A percentile compares a stretch with the other conserved stretches of the same genome.
Evolutionary conservation across 306 rosid species (phyloP).

Genomic region (Begonia fuchsioides): DNA sequence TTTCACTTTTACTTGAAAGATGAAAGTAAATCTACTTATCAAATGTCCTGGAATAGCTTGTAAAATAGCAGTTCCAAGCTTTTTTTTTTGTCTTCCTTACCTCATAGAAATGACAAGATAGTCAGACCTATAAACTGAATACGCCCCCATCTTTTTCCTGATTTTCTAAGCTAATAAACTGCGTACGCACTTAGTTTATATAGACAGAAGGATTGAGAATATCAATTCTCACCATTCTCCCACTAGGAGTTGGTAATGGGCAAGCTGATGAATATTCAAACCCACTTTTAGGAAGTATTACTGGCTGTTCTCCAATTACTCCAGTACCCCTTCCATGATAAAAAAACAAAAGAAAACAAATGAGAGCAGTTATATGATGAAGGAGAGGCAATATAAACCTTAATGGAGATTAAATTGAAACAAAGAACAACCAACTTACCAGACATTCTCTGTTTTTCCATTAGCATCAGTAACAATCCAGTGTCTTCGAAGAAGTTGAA

Average conservation of each 20-base stretch:
- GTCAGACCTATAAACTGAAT: too few relatives aligned
- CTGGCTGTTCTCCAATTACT: conserved; percentile 94
- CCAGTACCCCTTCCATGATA: conserved; percentile 66
- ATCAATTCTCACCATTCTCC: conserved; percentile 71
- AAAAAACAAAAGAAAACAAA: conserved; percentile 1
- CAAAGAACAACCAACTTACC: conserved; percentile 34
- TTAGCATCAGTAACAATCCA: conserved; percentile 92
- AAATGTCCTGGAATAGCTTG: too few relatives aligned
- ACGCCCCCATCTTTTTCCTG: too few relatives aligned
- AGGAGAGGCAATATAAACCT: neutral
- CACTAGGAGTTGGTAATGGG: conserved; percentile 72
- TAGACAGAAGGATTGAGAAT: neutral
- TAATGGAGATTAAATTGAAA: conserved; percentile 8
- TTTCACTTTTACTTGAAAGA: too few relatives aligned
- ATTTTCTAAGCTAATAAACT: too few relatives aligned
- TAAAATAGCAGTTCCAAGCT: too few relatives aligned
- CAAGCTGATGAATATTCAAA: conserved; percentile 97
- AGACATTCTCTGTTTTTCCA: conserved; percentile 66
- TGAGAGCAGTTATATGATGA: neutral
- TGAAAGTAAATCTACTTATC: too few relatives aligned
- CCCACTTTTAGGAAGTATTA: conserved; percentile 67
- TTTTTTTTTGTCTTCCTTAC: too few relatives aligned
- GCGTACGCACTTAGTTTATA: neutral
- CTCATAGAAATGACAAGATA: too few relatives aligned
- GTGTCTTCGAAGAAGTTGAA: conserved; percentile 90